These are phyloP conservation scores for Hypoxylon fragiforme DNA, from an alignment of 495 filamentous ascomycete species.

Conservation along the genomic window DNA sequence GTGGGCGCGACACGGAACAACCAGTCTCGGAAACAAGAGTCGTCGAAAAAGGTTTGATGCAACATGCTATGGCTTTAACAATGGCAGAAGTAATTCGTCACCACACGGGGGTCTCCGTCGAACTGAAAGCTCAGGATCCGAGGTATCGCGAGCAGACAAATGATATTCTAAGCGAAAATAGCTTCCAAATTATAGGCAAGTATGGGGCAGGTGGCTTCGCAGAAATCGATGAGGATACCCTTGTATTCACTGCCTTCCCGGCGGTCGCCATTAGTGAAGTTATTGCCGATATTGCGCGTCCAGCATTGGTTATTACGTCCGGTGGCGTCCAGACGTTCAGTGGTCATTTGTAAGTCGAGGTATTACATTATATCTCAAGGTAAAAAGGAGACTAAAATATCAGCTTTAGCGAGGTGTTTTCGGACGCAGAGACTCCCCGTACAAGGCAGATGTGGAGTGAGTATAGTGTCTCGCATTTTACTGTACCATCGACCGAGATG, in stretches of 20 bases:
- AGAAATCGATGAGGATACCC: constrained; percentile 43
- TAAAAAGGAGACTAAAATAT: background rate
- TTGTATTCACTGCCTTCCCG: constrained; percentile 42
- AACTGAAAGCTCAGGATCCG: constrained; percentile 42
- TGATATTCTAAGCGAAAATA: constrained; percentile 39
- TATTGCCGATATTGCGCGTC: constrained; percentile 45
- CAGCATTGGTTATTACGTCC: constrained; percentile 35
- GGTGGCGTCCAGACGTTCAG: background rate
- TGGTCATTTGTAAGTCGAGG: constrained; percentile 1
- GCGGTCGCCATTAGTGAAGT: constrained; percentile 38
- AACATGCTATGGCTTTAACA: constrained; percentile 14
- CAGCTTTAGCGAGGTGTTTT: constrained; percentile 37
- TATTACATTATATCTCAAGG: background rate
- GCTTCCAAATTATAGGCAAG: constrained; percentile 43
- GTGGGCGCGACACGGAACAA: constrained; percentile 36
- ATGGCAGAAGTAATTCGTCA: constrained; percentile 20
- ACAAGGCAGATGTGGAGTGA: constrained; percentile 39
- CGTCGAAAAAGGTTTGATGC: background rate
- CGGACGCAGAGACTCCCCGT: constrained; percentile 45
- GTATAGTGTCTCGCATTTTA: background rate
- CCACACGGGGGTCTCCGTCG: constrained; percentile 20
- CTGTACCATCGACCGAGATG: background rate
- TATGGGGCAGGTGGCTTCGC: constrained; percentile 47
- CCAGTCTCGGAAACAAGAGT: constrained; percentile 33
- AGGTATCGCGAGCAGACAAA: constrained; percentile 39